A percentile compares a stretch with the other conserved stretches of the same genome.
These are phyloP conservation scores for Chalaropsis thielavioides DNA, from an alignment of 2,329 filamentous ascomycete genomes.

Conservation along the genomic window DNA sequence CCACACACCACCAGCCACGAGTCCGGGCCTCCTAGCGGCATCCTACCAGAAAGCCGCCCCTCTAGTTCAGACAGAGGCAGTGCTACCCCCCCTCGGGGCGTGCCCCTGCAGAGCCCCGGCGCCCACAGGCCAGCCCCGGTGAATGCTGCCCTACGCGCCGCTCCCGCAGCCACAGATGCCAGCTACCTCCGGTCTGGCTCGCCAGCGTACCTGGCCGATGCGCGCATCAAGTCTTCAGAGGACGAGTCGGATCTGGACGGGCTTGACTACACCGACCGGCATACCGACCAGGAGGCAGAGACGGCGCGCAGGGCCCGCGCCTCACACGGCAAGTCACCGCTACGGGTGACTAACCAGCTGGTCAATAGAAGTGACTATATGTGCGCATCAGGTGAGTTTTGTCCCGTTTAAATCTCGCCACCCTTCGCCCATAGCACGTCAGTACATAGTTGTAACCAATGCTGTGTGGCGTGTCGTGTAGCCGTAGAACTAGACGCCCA, in stretches of 20 bases:
- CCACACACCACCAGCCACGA: constrained; percentile 18
- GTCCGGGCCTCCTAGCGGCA: not conserved
- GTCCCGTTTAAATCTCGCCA: not conserved
- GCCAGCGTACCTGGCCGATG: not conserved
- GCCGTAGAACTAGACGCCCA: constrained; percentile 41
- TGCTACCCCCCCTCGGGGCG: not conserved
- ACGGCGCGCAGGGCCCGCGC: constrained; percentile 7
- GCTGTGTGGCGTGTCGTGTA: constrained; percentile 13
- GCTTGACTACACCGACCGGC: constrained; percentile 22
- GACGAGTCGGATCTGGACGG: constrained; percentile 30
- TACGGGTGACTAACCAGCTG: constrained; percentile 24
- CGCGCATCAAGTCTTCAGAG: not conserved
- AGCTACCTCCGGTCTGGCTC: not conserved
- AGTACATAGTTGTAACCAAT: constrained; percentile 3
- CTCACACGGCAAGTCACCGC: constrained; percentile 6
- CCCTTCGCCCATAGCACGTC: not conserved
- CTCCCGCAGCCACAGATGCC: not conserved
- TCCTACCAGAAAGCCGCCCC: not conserved
- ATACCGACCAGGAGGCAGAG: constrained; percentile 17
- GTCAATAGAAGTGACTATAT: constrained; percentile 49
- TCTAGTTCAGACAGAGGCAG: not conserved
- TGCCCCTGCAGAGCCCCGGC: not conserved
- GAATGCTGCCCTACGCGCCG: not conserved
- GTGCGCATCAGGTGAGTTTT: constrained; percentile 46
- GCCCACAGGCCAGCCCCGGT: not conserved